Evolutionary conservation across 805 yeast genomes (phyloP).

Genomic region (Saccharomycopsis synnaedendra): DNA sequence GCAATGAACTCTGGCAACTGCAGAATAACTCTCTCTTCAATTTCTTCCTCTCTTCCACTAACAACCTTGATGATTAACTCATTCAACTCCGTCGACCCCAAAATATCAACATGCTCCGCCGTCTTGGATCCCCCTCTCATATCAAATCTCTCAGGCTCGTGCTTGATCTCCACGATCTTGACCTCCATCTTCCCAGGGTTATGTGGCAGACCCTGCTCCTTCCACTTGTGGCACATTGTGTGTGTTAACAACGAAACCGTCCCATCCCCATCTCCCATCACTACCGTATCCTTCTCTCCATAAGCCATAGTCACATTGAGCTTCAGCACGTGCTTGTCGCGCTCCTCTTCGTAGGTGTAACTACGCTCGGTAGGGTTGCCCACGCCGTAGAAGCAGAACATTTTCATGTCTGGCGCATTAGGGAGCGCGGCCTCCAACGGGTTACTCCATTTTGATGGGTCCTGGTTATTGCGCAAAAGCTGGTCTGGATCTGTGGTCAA

Average conservation of each 20-base stretch:
- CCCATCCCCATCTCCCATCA: slow-evolving; percentile 90
- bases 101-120: slow-evolving; percentile 94
- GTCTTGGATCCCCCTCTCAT: slow-evolving; percentile 96
- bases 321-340: slow-evolving; percentile 35
- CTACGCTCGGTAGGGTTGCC: slow-evolving; percentile 95
- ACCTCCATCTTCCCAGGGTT: slow-evolving; percentile 74
- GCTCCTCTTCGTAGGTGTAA: slow-evolving; percentile 69
- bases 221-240: slow-evolving; percentile 87
- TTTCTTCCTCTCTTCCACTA: slow-evolving; percentile 62
- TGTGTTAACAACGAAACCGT: slow-evolving; percentile 85
- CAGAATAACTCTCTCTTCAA: slow-evolving; percentile 49
- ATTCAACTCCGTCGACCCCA: slow-evolving; percentile 87
- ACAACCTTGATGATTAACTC: slow-evolving; percentile 78
- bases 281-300: slow-evolving; percentile 53
- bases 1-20: slow-evolving; percentile 51
- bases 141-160: slow-evolving; percentile 89
- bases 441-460: slow-evolving; percentile 80
- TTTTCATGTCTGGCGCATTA: slow-evolving; percentile 82
- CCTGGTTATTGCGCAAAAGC: slow-evolving; percentile 51
- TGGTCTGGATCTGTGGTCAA: slow-evolving; percentile 50
- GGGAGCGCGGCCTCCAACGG: slow-evolving; percentile 91
- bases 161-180: slow-evolving; percentile 79
- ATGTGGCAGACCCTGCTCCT: slow-evolving; percentile 44
- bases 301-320: slow-evolving; percentile 65
- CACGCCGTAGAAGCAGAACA: slow-evolving; percentile 89